Evolutionary conservation across 495 filamentous ascomycete genomes (phyloP).

Genomic region (Melanomma pulvis-pyrius): DNA sequence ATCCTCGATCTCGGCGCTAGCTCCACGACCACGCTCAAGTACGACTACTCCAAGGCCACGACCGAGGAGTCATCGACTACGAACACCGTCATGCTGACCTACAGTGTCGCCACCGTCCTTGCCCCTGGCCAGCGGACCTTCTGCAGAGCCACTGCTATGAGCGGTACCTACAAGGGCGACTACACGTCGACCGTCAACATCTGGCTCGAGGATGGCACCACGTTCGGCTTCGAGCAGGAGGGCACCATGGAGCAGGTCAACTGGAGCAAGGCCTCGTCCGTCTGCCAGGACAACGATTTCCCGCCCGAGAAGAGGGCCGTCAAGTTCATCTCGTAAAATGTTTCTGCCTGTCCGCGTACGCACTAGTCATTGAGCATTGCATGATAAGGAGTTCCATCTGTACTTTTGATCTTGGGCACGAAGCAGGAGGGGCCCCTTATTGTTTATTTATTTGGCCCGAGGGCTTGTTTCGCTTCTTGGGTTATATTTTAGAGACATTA

Average conservation of each 20-base stretch:
- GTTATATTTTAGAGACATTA: no score
- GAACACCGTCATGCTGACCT: slow-evolving; percentile 12
- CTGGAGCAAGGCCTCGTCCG: slow-evolving; percentile 19
- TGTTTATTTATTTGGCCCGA: no score
- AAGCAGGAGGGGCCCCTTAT: no score
- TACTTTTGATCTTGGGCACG: no score
- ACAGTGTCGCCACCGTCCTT: slow-evolving; percentile 13
- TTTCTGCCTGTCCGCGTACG: not conserved
- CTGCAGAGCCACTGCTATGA: slow-evolving; percentile 26
- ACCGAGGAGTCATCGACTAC: slow-evolving; percentile 6
- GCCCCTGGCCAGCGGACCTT: slow-evolving; percentile 26
- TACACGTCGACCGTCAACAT: slow-evolving; percentile 22
- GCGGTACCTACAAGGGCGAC: slow-evolving; percentile 18
- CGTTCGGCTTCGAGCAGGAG: not conserved
- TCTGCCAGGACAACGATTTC: slow-evolving; percentile 24
- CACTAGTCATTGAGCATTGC: no score
- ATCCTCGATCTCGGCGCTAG: slow-evolving; percentile 22
- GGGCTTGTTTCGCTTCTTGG: no score
- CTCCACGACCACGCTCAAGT: slow-evolving; percentile 3
- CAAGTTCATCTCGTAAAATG: slow-evolving; percentile 2
- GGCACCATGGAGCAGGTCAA: slow-evolving; percentile 28
- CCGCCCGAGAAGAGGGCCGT: not conserved
- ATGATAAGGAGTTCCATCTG: no score
- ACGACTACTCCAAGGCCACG: slow-evolving; percentile 12
- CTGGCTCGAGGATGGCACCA: slow-evolving; percentile 24